phyloP scores from a whole-genome alignment of 2,329 filamentous ascomycete species.

The Pyricularia sp. region DNA sequence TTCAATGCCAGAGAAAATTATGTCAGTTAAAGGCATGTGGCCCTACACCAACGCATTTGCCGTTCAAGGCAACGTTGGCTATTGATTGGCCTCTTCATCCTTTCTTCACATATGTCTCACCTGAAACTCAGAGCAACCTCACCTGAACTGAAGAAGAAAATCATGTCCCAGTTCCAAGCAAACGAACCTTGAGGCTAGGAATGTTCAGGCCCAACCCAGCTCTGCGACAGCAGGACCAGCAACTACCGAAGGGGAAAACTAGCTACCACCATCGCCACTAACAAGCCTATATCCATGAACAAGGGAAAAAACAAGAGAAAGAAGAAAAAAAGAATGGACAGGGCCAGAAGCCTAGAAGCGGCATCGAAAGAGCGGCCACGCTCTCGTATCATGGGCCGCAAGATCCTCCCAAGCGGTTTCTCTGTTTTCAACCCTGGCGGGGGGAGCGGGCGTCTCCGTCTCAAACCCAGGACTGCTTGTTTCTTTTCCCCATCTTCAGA shows the following conservation, averaged over 20 bases:
- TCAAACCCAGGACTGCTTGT: not conserved
- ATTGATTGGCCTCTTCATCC: not conserved
- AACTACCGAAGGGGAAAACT: not conserved
- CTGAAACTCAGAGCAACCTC: not conserved
- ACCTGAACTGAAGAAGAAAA: not conserved
- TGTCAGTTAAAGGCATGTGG: no score
- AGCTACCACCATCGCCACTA: not conserved
- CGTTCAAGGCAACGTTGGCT: no score
- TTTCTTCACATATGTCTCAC: not conserved
- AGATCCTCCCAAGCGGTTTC: slow-evolving; percentile 14
- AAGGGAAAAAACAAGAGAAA: no score
- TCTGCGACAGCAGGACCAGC: not conserved
- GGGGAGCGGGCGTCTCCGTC: not conserved
- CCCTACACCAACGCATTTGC: no score
- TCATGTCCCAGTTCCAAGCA: not conserved
- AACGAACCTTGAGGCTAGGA: no score
- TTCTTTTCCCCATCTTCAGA: not conserved
- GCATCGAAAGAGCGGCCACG: not conserved
- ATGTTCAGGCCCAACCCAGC: no score
- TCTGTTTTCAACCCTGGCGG: slow-evolving; percentile 17
- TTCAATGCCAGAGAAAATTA: no score
- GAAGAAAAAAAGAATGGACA: not conserved
- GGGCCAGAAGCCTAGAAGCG: not conserved
- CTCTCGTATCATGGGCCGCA: slow-evolving; percentile 13
- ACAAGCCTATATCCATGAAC: not conserved